These are phyloP conservation scores for Scalesia atractyloides DNA, from an alignment of 129 eudicot species.

Conservation along the genomic window DNA sequence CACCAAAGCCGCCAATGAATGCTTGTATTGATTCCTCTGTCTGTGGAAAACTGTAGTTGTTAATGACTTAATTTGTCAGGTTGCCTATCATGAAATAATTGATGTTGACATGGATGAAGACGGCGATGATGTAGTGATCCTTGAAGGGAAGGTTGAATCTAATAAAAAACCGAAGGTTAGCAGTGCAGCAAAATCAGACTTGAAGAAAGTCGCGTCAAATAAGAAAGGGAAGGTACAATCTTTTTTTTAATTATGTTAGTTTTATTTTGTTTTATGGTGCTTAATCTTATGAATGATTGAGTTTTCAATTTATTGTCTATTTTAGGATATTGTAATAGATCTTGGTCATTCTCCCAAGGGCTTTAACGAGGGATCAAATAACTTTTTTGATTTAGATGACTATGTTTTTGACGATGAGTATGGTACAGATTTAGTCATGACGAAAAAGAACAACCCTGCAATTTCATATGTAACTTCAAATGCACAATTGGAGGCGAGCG, in stretches of 20 bases:
- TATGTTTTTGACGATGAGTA: constrained; percentile 24
- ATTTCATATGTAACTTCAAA: background rate
- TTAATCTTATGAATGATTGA: background rate
- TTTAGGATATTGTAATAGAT: constrained; percentile 18
- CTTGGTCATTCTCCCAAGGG: constrained; percentile 16
- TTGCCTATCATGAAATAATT: constrained; percentile 53
- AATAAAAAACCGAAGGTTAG: constrained; percentile 43
- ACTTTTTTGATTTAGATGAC: constrained; percentile 42
- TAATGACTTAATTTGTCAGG: constrained; percentile 30
- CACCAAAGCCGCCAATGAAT: too few relatives aligned
- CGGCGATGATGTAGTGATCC: constrained; percentile 36
- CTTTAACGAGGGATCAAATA: constrained; percentile 30
- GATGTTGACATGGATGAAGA: constrained; percentile 82
- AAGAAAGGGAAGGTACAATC: constrained; percentile 24
- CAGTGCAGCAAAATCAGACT: background rate
- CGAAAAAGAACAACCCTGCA: too few relatives aligned
- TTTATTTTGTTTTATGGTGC: constrained; percentile 12
- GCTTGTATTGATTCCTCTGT: background rate
- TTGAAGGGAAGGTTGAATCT: constrained; percentile 36
- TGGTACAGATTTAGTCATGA: too few relatives aligned
- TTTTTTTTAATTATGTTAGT: background rate
- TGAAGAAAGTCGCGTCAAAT: constrained; percentile 15
- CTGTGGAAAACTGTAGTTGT: background rate
- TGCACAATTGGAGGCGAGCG: background rate
- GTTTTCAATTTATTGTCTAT: background rate